A percentile compares a stretch with the other conserved stretches of the same genome.
Evolutionary conservation across 1,284 basidiomycete genomes (phyloP).

Genomic region (Quambalaria eucalypti): DNA sequence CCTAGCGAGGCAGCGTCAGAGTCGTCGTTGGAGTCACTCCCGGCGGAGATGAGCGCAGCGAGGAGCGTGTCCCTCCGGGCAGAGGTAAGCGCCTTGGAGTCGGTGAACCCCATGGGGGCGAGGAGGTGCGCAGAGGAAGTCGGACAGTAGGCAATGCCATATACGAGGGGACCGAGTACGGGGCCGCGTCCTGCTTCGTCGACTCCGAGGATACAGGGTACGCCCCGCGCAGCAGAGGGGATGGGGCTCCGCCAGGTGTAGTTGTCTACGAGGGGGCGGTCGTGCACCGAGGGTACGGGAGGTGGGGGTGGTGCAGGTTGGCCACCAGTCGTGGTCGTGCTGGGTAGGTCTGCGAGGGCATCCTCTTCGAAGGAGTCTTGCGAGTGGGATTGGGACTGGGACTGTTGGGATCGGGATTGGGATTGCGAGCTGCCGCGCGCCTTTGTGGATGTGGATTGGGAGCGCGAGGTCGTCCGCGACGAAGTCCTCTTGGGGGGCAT

Average conservation of each 20-base stretch:
- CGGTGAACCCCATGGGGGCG: constrained; percentile 48
- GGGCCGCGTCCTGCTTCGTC: constrained; percentile 95
- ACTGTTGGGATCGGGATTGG: background rate
- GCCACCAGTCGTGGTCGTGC: background rate
- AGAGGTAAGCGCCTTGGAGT: constrained; percentile 81
- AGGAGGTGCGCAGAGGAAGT: constrained; percentile 50
- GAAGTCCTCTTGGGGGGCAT: too few species aligned
- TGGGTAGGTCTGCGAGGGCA: too few species aligned
- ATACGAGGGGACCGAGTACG: constrained; percentile 86
- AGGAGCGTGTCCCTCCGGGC: constrained; percentile 48
- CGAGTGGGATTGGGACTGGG: background rate
- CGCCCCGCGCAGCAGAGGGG: constrained; percentile 12
- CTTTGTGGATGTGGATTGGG: too few species aligned
- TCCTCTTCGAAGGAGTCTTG: too few species aligned
- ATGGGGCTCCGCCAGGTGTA: constrained; percentile 12
- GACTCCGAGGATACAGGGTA: constrained; percentile 60
- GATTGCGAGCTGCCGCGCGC: too few species aligned
- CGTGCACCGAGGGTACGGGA: constrained; percentile 11
- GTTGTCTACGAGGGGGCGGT: constrained; percentile 3
- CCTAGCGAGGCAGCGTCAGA: background rate
- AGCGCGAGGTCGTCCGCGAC: too few species aligned
- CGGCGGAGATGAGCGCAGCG: constrained; percentile 28
- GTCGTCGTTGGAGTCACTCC: constrained; percentile 4
- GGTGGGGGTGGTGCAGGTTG: background rate
- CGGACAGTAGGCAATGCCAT: constrained; percentile 88